Percentiles rank a stretch among this genome's conserved stretches.
phyloP scores from a whole-genome alignment of 2,329 filamentous ascomycete species.

The Penicillium concentricum region DNA sequence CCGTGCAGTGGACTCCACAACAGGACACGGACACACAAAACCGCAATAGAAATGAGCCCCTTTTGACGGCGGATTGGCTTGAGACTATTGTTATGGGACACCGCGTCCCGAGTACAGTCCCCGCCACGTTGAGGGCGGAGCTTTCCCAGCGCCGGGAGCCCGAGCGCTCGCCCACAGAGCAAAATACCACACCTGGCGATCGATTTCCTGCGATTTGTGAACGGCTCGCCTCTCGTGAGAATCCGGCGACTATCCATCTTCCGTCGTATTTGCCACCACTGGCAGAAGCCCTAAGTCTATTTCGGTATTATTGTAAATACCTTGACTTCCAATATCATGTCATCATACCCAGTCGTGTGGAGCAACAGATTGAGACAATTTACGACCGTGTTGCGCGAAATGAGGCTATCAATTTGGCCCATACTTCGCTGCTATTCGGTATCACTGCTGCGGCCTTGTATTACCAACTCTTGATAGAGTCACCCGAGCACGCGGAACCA shows the following conservation, averaged over 20 bases:
- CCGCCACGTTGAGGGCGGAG: slow-evolving; percentile 19
- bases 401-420: slow-evolving; percentile 20
- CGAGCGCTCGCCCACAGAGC: neutral
- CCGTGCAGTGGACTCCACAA: neutral
- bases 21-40: neutral
- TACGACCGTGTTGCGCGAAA: slow-evolving; percentile 28
- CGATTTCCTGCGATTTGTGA: neutral
- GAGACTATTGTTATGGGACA: slow-evolving; percentile 32
- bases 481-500: slow-evolving; percentile 19
- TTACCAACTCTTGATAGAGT: slow-evolving; percentile 23
- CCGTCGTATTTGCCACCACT: slow-evolving; percentile 28
- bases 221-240: slow-evolving; percentile 16
- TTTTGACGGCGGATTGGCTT: slow-evolving; percentile 28
- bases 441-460: slow-evolving; percentile 34
- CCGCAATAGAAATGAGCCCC: slow-evolving; percentile 17
- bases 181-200: neutral
- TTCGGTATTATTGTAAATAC: slow-evolving; percentile 35
- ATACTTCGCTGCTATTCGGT: slow-evolving; percentile 37
- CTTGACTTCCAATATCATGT: slow-evolving; percentile 40
- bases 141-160: slow-evolving; percentile 8
- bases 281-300: slow-evolving; percentile 29
- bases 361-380: slow-evolving; percentile 27
- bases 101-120: slow-evolving; percentile 24
- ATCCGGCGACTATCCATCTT: slow-evolving; percentile 23
- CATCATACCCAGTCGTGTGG: slow-evolving; percentile 27